Evolutionary conservation across 257 asterid species (phyloP).

Genomic region (Haberlea rhodopensis): DNA sequence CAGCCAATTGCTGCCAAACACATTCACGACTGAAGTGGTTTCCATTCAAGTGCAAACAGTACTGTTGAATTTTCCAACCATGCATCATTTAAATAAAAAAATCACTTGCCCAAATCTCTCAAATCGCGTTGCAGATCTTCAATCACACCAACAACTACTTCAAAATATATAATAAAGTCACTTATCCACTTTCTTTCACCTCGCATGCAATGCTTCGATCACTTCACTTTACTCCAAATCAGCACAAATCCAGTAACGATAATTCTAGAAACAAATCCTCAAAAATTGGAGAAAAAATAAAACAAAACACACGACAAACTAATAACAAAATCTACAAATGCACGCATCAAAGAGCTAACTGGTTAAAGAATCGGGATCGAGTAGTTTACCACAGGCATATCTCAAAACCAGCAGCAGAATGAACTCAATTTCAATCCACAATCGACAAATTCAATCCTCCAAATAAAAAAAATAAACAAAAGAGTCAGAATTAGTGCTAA

Average conservation of each 20-base stretch:
- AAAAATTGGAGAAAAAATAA: constrained; percentile 17
- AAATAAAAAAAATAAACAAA: constrained; percentile 1
- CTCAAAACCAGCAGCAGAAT: constrained; percentile 44
- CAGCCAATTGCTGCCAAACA: no score
- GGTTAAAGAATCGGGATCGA: constrained; percentile 34
- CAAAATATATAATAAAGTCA: constrained; percentile 18
- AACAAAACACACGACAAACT: constrained; percentile 20
- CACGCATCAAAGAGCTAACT: constrained; percentile 22
- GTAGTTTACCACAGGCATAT: constrained; percentile 59
- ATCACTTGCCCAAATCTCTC: not conserved
- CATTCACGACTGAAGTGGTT: no score
- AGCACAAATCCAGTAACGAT: constrained; percentile 27
- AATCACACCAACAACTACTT: constrained; percentile 20
- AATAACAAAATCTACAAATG: constrained; percentile 12
- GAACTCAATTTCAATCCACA: constrained; percentile 49
- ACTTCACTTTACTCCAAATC: constrained; percentile 26
- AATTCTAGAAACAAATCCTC: constrained; percentile 8
- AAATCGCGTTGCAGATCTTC: constrained; percentile 33
- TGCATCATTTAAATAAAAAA: constrained; percentile 15
- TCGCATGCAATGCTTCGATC: constrained; percentile 28
- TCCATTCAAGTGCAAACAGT: no score
- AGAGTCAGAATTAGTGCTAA: constrained; percentile 8
- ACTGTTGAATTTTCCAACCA: constrained; percentile 13
- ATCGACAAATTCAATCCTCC: constrained; percentile 19
- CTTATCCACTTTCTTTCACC: constrained; percentile 20